Conservation (phyloP, 2,329 filamentous ascomycete genomes). For the Passalora sequoiae region DNA sequence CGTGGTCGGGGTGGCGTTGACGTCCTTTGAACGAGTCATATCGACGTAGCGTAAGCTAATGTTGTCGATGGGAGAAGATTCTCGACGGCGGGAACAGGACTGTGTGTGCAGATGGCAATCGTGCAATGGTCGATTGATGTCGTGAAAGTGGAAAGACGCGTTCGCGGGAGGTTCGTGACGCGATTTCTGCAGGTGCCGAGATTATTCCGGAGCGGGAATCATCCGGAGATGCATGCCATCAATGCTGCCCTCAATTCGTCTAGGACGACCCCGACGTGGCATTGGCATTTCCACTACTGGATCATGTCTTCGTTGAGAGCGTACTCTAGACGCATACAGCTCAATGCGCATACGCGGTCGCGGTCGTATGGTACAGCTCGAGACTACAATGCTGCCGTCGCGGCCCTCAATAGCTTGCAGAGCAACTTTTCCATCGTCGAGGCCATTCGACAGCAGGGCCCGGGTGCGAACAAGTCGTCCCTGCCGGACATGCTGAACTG, state of each 20-base stretch:
- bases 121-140: not conserved
- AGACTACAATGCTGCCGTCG: slow-evolving; percentile 56
- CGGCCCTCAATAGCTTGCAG: slow-evolving; percentile 69
- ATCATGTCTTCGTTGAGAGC: slow-evolving; percentile 9
- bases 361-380: slow-evolving; percentile 19
- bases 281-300: not conserved
- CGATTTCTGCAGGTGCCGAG: no score
- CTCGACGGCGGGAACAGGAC: slow-evolving; percentile 32
- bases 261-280: no score
- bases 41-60: not conserved
- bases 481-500: slow-evolving; percentile 79
- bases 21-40: slow-evolving; percentile 13
- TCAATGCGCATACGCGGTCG: no score
- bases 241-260: no score
- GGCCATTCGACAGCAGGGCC: slow-evolving; percentile 68
- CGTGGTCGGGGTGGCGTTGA: slow-evolving; percentile 12
- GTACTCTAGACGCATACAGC: slow-evolving; percentile 6
- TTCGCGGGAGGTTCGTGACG: no score
- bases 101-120: slow-evolving; percentile 40
- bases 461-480: slow-evolving; percentile 66
- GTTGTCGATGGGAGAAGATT: not conserved
- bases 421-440: slow-evolving; percentile 75
- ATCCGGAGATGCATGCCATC: no score
- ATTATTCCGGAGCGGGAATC: no score
- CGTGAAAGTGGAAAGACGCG: not conserved